Evolutionary conservation across 2,329 filamentous ascomycete species (phyloP), one percentile per base, ranked within the genome.

Genomic region (Ophiosphaerella korrae): DNA sequence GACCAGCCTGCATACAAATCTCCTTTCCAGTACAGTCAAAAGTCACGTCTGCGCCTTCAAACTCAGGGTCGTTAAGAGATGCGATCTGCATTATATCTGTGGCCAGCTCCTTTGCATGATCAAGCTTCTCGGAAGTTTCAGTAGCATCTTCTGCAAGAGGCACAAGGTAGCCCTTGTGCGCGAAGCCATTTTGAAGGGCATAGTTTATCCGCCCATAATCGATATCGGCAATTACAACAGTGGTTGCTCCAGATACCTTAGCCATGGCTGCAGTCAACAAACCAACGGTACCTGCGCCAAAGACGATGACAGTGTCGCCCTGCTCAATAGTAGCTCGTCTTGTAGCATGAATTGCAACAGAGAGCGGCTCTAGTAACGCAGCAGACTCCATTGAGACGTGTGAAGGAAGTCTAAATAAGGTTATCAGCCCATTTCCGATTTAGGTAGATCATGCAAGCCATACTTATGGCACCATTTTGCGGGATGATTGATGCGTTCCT

Each of bases 271-370:
- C 72, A 34, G 67, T 68, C 46, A 76, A 59, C 21, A 76, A 57
- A 9, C 74, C 74, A 45, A 76, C 72, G 2, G 91, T 90, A 0
- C 91, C 92, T 3, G 90, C 90, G 39, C 91, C 91, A 78, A 95
- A 93, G 18, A 96, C 86, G 3, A 95, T 87, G 13, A 92, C 89
- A 6, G 83, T 85, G 68, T 92, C 84, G 7, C 90, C 90, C 1
- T 90, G 89, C 57, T 81, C 80, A 56, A 96, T 80, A 23, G 76
- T 75, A 2, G 88, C 90, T 77, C 92, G 89, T 63, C 85, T 85
- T 52, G 87, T 86, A 61, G 94, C 90, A 77, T 96, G 92, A 29
- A 96, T 91, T 12, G 88, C 91, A 24, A 96, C 91, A 40, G 88
- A 86, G 33, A 96, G 84, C 2, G 92, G 92, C 50, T 76, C 74